These are phyloP conservation scores for Scedosporium apiospermum DNA, from an alignment of 2,329 filamentous ascomycete genomes.

Conservation along the genomic window DNA sequence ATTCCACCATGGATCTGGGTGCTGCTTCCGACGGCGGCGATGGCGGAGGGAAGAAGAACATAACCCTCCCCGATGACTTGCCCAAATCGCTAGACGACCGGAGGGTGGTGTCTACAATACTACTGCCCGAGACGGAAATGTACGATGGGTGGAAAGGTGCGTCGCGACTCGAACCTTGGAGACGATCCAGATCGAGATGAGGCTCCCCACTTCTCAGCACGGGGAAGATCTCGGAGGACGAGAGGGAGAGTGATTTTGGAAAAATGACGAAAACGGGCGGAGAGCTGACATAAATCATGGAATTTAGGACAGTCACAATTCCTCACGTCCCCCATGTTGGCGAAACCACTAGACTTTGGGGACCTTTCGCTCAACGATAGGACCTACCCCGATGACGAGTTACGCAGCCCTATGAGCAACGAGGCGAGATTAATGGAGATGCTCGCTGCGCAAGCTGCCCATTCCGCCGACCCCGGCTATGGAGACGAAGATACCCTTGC, in stretches of 20 bases:
- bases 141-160: slow-evolving; percentile 97
- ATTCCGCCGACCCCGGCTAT: slow-evolving; percentile 62
- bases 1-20: slow-evolving; percentile 49
- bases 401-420: slow-evolving; percentile 58
- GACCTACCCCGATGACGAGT: slow-evolving; percentile 54
- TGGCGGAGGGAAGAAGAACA: slow-evolving; percentile 30
- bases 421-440: slow-evolving; percentile 89
- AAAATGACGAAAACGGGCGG: neutral
- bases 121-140: slow-evolving; percentile 81
- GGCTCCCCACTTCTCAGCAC: slow-evolving; percentile 2
- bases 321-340: slow-evolving; percentile 73
- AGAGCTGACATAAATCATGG: neutral
- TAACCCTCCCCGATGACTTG: slow-evolving; percentile 67
- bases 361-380: slow-evolving; percentile 76
- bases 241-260: neutral
- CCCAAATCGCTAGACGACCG: slow-evolving; percentile 89
- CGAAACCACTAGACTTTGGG: slow-evolving; percentile 73
- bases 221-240: neutral
- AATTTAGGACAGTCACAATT: slow-evolving; percentile 84
- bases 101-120: slow-evolving; percentile 54
- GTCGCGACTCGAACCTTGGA: slow-evolving; percentile 15
- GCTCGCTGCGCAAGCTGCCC: slow-evolving; percentile 86
- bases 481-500: slow-evolving; percentile 75
- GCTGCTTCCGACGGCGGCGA: slow-evolving; percentile 29
- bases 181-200: neutral